phyloP scores from a whole-genome alignment of 306 rosid genomes.

The Glycyrrhiza uralensis region DNA sequence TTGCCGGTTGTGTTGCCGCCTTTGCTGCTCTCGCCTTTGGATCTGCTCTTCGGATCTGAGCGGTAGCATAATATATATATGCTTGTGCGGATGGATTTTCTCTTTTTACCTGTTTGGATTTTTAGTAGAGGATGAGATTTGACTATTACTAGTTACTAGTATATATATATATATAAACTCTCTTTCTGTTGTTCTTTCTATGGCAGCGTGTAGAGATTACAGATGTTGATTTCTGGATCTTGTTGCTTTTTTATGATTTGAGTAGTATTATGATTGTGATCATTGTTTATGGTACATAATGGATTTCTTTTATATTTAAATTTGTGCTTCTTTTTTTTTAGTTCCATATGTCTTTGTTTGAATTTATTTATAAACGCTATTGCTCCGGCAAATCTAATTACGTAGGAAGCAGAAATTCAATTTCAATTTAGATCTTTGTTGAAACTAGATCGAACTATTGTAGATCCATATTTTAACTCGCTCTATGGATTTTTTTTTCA shows the following conservation, averaged over 20 bases:
- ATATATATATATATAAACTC: conserved; percentile 21
- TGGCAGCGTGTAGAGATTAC: conserved; percentile 18
- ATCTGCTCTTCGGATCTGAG: conserved; percentile 61
- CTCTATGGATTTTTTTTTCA: not conserved
- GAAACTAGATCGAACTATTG: not conserved
- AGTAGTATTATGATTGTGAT: conserved; percentile 21
- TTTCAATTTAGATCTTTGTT: not conserved
- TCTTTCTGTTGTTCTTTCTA: not conserved
- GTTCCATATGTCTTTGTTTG: not conserved
- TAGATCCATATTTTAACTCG: not conserved
- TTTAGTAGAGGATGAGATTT: conserved; percentile 23
- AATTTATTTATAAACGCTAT: not conserved
- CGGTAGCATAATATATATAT: too few relatives aligned
- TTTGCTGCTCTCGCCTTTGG: conserved; percentile 61
- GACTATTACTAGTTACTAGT: conserved; percentile 28
- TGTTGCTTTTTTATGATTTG: not conserved
- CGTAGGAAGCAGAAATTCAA: not conserved
- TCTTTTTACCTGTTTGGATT: conserved; percentile 22
- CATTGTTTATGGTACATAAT: conserved; percentile 37
- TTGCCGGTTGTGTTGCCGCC: conserved; percentile 41
- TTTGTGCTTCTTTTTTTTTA: not conserved
- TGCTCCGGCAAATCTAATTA: not conserved
- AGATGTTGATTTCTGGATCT: conserved; percentile 22
- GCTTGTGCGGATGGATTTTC: conserved; percentile 4
- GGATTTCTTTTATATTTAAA: not conserved